Conservation (phyloP, 2,329 filamentous ascomycete species). For the Penicillium sp. region DNA sequence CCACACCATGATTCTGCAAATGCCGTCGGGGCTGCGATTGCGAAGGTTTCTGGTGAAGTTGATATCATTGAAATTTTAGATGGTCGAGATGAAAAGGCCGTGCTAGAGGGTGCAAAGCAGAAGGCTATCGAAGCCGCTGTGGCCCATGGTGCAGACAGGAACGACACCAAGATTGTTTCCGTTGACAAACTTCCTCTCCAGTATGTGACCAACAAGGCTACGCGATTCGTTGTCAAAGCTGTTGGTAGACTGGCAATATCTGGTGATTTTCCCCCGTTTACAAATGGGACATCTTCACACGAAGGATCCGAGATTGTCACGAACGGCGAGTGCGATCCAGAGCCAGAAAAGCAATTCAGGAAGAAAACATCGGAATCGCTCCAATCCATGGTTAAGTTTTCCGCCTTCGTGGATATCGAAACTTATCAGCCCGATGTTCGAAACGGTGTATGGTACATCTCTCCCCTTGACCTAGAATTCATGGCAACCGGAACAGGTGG, state of each 20-base stretch:
- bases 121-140: background rate
- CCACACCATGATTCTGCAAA: conserved; percentile 59
- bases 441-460: conserved; percentile 38
- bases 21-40: conserved; percentile 62
- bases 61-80: conserved; percentile 54
- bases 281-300: background rate
- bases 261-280: background rate
- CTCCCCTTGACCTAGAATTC: conserved; percentile 38
- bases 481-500: conserved; percentile 41
- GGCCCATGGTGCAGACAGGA: background rate
- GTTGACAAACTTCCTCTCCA: conserved; percentile 44
- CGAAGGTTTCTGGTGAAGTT: conserved; percentile 55
- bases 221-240: conserved; percentile 41
- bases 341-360: background rate
- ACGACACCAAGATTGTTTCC: conserved; percentile 46
- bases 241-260: background rate
- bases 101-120: conserved; percentile 17
- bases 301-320: background rate
- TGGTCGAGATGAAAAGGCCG: conserved; percentile 22
- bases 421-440: conserved; percentile 34
- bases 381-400: background rate
- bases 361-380: background rate
- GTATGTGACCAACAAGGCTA: conserved; percentile 44
- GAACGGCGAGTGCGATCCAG: background rate
- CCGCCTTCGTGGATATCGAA: background rate